Conservation (phyloP, 768 basidiomycete genomes). For the Xanthoconium stramineum region DNA sequence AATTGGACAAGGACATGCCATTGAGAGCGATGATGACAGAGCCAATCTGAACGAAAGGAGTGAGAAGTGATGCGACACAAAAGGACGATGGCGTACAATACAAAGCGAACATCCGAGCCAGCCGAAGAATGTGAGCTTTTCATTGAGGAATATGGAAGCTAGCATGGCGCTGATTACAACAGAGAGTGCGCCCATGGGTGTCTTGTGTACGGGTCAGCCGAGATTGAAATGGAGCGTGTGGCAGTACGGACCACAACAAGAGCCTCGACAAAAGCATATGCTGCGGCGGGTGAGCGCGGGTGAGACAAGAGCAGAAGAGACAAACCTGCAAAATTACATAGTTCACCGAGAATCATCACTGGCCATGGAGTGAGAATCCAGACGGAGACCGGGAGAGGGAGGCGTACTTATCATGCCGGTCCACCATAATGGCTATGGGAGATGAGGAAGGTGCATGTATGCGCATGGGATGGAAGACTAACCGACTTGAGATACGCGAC, state of each 20-base stretch:
- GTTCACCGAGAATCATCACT: constrained; percentile 92
- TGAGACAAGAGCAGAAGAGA: constrained; percentile 12
- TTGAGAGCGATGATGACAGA: constrained; percentile 91
- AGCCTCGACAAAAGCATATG: constrained; percentile 88
- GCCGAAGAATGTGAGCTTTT: constrained; percentile 91
- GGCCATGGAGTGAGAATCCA: neutral
- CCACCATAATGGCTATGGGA: constrained; percentile 81
- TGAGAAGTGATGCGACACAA: neutral
- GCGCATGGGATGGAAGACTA: constrained; percentile 30
- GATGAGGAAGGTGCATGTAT: constrained; percentile 9
- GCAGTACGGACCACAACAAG: constrained; percentile 77
- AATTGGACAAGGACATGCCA: constrained; percentile 37
- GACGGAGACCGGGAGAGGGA: too few species aligned
- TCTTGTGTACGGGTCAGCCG: constrained; percentile 40
- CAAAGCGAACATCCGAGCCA: constrained; percentile 94
- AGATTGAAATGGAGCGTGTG: neutral
- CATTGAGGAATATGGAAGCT: constrained; percentile 90
- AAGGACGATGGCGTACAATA: constrained; percentile 58
- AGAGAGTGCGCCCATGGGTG: constrained; percentile 92
- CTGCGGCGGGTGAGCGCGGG: constrained; percentile 32
- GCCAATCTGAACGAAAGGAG: constrained; percentile 51
- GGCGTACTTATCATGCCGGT: constrained; percentile 74
- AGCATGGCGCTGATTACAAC: constrained; percentile 94
- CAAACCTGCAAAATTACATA: constrained; percentile 83
- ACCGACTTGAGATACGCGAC: constrained; percentile 95